These are phyloP conservation scores for Avena eriantha DNA, from an alignment of 176 grass and related monocot species.

Conservation along the genomic window DNA sequence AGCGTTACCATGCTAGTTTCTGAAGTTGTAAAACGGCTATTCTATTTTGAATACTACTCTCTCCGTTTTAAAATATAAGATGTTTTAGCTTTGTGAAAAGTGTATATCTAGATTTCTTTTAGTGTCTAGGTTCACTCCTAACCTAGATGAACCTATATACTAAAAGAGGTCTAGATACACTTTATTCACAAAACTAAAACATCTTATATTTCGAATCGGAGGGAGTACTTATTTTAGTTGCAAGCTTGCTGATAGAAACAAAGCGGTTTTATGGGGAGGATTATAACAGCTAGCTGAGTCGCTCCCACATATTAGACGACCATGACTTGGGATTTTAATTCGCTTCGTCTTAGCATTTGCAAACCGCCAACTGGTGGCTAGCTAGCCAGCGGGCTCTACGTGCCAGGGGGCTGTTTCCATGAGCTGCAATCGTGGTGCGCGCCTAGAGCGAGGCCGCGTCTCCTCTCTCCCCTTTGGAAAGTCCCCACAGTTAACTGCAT, in stretches of 20 bases:
- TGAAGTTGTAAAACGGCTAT: neutral
- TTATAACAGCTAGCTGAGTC: conserved; percentile 7
- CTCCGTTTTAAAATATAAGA: no score
- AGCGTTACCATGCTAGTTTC: neutral
- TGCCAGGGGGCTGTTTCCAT: conserved; percentile 8
- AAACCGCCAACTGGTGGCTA: conserved; percentile 22
- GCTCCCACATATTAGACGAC: conserved; percentile 11
- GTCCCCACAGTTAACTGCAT: neutral
- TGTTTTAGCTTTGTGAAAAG: no score
- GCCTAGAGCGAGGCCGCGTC: conserved; percentile 6
- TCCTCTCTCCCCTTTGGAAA: neutral
- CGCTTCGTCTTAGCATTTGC: neutral
- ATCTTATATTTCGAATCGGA: no score
- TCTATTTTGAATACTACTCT: neutral
- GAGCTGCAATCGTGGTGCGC: conserved; percentile 25
- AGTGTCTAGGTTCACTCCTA: no score
- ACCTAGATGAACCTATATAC: no score
- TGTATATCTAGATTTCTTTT: no score
- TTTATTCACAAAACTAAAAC: no score
- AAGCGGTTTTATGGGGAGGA: neutral
- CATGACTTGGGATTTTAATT: neutral
- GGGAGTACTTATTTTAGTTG: neutral
- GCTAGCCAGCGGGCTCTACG: conserved; percentile 24
- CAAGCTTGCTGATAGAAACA: conserved; percentile 12
- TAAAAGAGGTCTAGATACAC: no score